phyloP scores from a whole-genome alignment of 129 eudicot species.

The Deinandra increscens region DNA sequence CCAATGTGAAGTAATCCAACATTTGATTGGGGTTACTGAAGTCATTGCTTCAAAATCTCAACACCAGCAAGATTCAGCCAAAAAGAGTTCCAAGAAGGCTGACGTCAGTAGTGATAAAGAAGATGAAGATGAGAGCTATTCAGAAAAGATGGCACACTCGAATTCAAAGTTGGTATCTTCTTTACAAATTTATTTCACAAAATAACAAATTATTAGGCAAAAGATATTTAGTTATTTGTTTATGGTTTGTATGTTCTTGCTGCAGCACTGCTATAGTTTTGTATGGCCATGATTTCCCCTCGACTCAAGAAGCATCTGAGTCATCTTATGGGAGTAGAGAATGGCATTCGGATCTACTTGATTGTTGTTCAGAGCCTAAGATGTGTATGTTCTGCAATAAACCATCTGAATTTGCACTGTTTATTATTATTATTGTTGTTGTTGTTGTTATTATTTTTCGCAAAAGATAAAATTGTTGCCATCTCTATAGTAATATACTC shows the following conservation, averaged over 20 bases:
- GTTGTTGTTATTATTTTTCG: not conserved
- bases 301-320: too few relatives aligned
- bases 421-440: not conserved
- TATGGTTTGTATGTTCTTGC: conserved; percentile 29
- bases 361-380: conserved; percentile 91
- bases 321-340: conserved; percentile 53
- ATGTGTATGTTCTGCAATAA: conserved; percentile 59
- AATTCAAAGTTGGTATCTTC: conserved; percentile 57
- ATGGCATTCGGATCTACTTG: conserved; percentile 96
- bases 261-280: conserved; percentile 66
- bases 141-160: conserved; percentile 38
- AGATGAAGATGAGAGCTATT: conserved; percentile 38
- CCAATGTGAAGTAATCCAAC: conserved; percentile 93
- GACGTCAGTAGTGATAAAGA: conserved; percentile 43
- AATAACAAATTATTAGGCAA: not conserved
- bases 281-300: conserved; percentile 54
- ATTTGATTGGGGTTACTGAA: conserved; percentile 79
- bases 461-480: not conserved
- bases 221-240: not conserved
- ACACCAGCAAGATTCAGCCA: conserved; percentile 53
- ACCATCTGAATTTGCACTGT: not conserved
- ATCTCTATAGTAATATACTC: not conserved
- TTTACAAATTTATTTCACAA: not conserved
- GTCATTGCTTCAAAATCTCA: conserved; percentile 59
- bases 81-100: conserved; percentile 40